Evolutionary conservation across 2,329 filamentous ascomycete species (phyloP), one percentile per base, ranked within the genome.

Genomic region (Aspergillus persii): DNA sequence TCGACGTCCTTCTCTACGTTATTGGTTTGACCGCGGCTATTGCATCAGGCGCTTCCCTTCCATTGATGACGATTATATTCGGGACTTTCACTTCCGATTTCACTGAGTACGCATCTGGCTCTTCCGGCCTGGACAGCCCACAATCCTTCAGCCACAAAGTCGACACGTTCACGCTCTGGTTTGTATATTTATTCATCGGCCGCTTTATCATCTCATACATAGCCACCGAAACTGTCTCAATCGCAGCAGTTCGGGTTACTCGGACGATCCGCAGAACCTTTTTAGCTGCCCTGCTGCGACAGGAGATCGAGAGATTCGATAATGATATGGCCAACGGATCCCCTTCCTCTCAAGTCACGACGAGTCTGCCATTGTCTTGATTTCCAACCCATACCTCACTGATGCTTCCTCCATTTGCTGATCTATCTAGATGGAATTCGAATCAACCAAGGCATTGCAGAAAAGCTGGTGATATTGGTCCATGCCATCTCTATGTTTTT

Each of bases 221-320:
- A 23, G 46, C 39, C 5, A 53, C 54, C 4, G 50, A 51, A 60
- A 61, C 57, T 7, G 63, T 68, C 53, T 65, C 57, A 30, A 61
- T 67, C 33, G 59, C 68, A 23, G 65, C 65, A 36, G 66, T 62
- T 39, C 65, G 68, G 30, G 69, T 66, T 9, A 67, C 68, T 6
- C 56, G 64, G 50, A 41, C 60, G 15, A 53, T 69, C 12, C 61
- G 69, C 18, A 58, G 57, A 47, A 62, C 58, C 15, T 71, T 70
- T 54, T 63, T 72, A 49, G 62, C 65, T 31, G 56, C 59, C 15
- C 68, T 69, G 8, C 60, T 72, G 2, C 66, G 68, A 8, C 67
- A 69, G 51, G 67, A 71, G 18, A 59, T 70, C 27, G 65, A 62
- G 59, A 63, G 66, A 56, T 70, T 70, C 46, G 68, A 70, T 56